Conservation (phyloP, 805 yeast species). For the Cyberlindnera bimundalis region DNA sequence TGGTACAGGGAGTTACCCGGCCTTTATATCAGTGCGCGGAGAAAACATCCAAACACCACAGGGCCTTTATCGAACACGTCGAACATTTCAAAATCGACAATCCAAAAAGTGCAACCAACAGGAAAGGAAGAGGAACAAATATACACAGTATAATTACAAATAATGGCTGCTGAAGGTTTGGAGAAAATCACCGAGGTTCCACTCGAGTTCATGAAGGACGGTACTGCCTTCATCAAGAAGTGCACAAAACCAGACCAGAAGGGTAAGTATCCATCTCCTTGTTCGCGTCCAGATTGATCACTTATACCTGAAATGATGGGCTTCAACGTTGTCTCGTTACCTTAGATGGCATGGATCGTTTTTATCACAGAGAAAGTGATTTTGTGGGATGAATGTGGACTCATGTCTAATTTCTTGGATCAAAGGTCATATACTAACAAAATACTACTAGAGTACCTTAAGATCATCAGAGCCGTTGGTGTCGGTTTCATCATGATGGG, state of each 20-base stretch:
- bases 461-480: conserved; percentile 93
- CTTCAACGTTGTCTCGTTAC: too few relatives aligned
- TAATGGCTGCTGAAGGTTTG: conserved; percentile 53
- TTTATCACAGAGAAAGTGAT: too few relatives aligned
- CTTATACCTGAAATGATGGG: too few relatives aligned
- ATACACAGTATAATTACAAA: too few relatives aligned
- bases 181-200: conserved; percentile 85
- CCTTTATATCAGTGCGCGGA: too few relatives aligned
- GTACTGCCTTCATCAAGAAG: conserved; percentile 80
- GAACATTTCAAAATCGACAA: conserved; percentile 1
- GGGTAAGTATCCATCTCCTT: conserved; percentile 40
- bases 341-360: too few relatives aligned
- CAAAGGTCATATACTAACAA: conserved; percentile 8
- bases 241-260: conserved; percentile 91
- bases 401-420: too few relatives aligned
- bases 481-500: conserved; percentile 98
- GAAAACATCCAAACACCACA: conserved; percentile 10
- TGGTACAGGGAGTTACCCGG: too few relatives aligned
- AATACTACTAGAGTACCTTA: conserved; percentile 65
- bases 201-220: conserved; percentile 87
- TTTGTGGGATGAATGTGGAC: too few relatives aligned
- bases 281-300: too few relatives aligned
- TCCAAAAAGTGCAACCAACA: not conserved
- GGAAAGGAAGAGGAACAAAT: conserved; percentile 2
- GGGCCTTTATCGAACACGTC: conserved; percentile 11